phyloP scores from a whole-genome alignment of 2,329 filamentous ascomycete species.

The Pseudogymnoascus destructans region DNA sequence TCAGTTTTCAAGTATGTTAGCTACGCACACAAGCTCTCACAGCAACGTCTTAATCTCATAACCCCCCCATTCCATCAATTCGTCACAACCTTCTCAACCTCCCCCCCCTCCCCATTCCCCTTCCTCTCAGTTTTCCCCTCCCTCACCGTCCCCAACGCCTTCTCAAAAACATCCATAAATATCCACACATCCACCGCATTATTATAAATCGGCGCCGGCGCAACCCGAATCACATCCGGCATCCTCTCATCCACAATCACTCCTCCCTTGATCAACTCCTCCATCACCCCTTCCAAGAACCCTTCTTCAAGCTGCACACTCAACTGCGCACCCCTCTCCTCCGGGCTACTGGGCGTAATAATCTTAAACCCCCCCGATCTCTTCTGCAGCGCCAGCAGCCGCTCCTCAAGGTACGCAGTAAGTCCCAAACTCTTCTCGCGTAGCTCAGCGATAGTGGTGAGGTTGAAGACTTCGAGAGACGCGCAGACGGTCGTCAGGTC shows the following conservation, averaged over 20 bases:
- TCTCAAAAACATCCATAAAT: conserved; percentile 37
- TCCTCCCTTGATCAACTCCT: conserved; percentile 44
- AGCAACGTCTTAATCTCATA: not conserved
- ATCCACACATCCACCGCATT: conserved; percentile 50
- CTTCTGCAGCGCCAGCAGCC: conserved; percentile 35
- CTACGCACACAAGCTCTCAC: not conserved
- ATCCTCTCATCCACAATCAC: conserved; percentile 63
- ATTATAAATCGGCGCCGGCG: conserved; percentile 65
- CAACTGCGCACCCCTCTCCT: conserved; percentile 58
- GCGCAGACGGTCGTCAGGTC: conserved; percentile 58
- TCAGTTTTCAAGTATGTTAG: not conserved
- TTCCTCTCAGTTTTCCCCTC: not conserved
- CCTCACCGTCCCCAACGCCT: conserved; percentile 25
- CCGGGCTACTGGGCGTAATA: conserved; percentile 53
- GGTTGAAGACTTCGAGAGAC: conserved; percentile 56
- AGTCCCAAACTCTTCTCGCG: conserved; percentile 51
- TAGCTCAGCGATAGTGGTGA: conserved; percentile 49
- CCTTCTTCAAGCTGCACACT: conserved; percentile 49
- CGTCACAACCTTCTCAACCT: not conserved
- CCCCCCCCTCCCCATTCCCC: not conserved
- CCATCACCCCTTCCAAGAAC: conserved; percentile 49
- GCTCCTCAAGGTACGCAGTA: conserved; percentile 54
- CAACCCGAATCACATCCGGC: conserved; percentile 63
- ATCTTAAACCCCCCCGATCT: conserved; percentile 33
- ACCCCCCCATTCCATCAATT: not conserved